These are phyloP conservation scores for Talaromyces sp. DNA, from an alignment of 2,329 filamentous ascomycete species.

Conservation along the genomic window DNA sequence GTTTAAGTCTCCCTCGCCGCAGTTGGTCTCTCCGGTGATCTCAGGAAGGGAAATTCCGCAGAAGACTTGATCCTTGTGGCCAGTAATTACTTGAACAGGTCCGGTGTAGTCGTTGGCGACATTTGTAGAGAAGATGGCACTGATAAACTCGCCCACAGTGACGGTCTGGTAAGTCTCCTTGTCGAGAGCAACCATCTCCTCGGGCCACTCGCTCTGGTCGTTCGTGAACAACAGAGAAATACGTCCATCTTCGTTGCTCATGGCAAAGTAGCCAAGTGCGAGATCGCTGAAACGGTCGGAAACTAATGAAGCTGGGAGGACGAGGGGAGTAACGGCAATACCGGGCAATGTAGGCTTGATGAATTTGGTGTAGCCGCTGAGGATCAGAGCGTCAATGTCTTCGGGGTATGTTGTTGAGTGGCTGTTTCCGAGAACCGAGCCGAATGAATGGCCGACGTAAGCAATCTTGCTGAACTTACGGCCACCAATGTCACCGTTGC, in stretches of 20 bases:
- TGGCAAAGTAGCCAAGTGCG: neutral
- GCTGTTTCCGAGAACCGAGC: neutral
- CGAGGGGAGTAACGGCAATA: constrained; percentile 5
- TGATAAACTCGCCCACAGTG: constrained; percentile 11
- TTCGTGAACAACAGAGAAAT: constrained; percentile 1
- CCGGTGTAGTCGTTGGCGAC: constrained; percentile 7
- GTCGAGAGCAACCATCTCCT: constrained; percentile 3
- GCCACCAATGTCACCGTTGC: neutral
- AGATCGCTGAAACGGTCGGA: constrained; percentile 1
- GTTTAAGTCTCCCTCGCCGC: neutral
- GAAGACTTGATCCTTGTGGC: constrained; percentile 12
- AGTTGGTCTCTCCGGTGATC: constrained; percentile 2
- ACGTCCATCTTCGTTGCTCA: constrained; percentile 6
- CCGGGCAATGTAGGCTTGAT: constrained; percentile 6
- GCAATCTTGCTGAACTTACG: neutral
- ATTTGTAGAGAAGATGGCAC: constrained; percentile 8
- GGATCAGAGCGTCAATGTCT: neutral
- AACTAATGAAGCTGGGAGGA: neutral
- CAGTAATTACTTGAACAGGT: constrained; percentile 8
- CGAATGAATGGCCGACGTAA: neutral
- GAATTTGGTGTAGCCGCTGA: neutral
- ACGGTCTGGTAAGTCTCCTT: neutral
- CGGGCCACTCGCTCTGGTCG: constrained; percentile 2
- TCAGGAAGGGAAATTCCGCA: neutral
- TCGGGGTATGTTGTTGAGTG: neutral